Evolutionary conservation across 1,284 basidiomycete species (phyloP).

Genomic region (Rhodotorula sp.): DNA sequence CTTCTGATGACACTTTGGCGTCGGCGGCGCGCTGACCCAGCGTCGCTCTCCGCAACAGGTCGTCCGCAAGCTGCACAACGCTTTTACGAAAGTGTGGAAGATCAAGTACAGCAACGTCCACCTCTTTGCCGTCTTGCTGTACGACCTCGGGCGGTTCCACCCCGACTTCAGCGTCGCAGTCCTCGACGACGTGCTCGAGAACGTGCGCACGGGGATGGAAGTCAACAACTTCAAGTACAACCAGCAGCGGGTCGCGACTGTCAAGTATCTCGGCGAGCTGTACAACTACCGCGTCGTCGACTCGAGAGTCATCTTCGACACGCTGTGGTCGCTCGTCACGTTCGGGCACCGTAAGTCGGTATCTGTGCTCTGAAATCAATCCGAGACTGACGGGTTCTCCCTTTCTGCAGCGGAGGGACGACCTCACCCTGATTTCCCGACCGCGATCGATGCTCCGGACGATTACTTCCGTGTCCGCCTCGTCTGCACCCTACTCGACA

Average conservation of each 20-base stretch:
- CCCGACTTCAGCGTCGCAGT: constrained; percentile 82
- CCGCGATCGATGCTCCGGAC: constrained; percentile 81
- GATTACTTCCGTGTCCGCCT: constrained; percentile 94
- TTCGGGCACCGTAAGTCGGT: constrained; percentile 83
- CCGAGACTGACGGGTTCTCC: not conserved
- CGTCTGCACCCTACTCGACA: constrained; percentile 87
- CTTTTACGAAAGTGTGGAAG: constrained; percentile 96
- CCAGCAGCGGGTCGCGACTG: constrained; percentile 82
- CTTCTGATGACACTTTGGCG: too few relatives aligned
- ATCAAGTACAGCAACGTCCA: constrained; percentile 87
- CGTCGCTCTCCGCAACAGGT: constrained; percentile 36
- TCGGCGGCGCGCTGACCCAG: constrained; percentile 45
- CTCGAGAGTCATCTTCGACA: constrained; percentile 86
- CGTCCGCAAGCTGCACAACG: constrained; percentile 58
- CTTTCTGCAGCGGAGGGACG: constrained; percentile 69
- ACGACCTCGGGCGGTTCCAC: constrained; percentile 89
- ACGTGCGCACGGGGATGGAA: constrained; percentile 84
- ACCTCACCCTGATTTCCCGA: constrained; percentile 75
- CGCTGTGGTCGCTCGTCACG: constrained; percentile 89
- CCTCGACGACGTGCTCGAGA: constrained; percentile 91
- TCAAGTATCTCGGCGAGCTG: constrained; percentile 93
- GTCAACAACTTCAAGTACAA: constrained; percentile 93
- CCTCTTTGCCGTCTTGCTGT: constrained; percentile 88
- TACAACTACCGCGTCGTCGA: constrained; percentile 95
- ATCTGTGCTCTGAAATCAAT: too few relatives aligned